Base-by-base conservation (phyloP, 164 flowering plant genomes). In the Vitis rotundifolia region DNA sequence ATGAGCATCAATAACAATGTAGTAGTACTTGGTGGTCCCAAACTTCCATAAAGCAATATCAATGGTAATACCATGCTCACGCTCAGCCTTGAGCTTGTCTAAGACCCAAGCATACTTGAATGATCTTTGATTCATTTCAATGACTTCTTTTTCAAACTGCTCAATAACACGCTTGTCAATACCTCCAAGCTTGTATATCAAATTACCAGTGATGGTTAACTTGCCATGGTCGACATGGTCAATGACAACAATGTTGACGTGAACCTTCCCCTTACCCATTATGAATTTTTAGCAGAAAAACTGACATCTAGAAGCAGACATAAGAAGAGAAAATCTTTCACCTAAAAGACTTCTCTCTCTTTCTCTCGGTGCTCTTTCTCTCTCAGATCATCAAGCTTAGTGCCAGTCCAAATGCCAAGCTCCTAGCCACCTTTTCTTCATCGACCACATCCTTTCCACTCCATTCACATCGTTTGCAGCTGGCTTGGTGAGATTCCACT, bases 171-270 rank as follows among this genome's bases (percentile, higher is more conserved):
- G 72, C 68, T 75, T 75, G 74, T 80, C 83, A 57, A 80, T 80
- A 66, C 83, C 81, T 48, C 83, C 81, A 54, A 80, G 78, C 81
- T 80, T 77, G 76, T 77, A 80, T 71, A 80, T 80, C 64, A 80
- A 64, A 37, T 80, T 80, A 15, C 83, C 83, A 48, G 81, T 77
- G 63, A 81, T 76, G 11, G 79, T 80, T 11, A 85, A 84, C 68
- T 84, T 84, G n/a, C 87, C 87, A 64, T 83, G 80, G 79, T 78
- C 83, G 48, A 81, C 85, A 72, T 81, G 85, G 68, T 82, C 85
- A 72, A 81, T 81, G 70, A 79, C 82, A 68, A 81, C 87, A 74
- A 82, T 71, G 57, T 66, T 80, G 16, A 81, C 76, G 61, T 78
- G 84, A 66, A 63, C 9, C 84, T 81, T 81, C 64, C 82, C 87